Conservation (phyloP, 1,284 basidiomycete genomes). For the Spongiforma sp. region DNA sequence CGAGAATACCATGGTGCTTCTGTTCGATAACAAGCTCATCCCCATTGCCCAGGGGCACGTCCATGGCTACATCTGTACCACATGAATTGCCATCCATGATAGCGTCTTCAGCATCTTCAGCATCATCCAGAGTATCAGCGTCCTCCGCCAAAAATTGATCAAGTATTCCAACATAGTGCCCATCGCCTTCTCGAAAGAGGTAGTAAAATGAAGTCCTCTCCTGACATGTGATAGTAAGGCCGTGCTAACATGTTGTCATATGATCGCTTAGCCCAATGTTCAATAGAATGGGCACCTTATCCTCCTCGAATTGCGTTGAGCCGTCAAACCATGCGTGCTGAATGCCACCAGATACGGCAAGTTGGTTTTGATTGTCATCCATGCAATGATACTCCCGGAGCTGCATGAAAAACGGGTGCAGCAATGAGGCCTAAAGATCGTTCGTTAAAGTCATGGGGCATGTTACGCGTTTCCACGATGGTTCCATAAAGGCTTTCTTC, state of each 20-base stretch:
- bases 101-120: conserved; percentile 29
- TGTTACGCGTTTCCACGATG: conserved; percentile 36
- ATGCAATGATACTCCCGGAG: conserved; percentile 61
- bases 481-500: conserved; percentile 39
- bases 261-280: background rate
- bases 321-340: conserved; percentile 60
- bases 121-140: background rate
- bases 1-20: conserved; percentile 56
- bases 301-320: conserved; percentile 31
- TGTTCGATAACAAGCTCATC: conserved; percentile 33
- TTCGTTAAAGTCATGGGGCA: conserved; percentile 44
- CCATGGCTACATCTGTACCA: conserved; percentile 13
- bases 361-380: conserved; percentile 39
- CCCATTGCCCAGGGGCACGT: conserved; percentile 21
- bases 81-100: conserved; percentile 31
- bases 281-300: conserved; percentile 31
- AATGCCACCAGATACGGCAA: conserved; percentile 49
- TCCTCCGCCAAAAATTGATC: conserved; percentile 13
- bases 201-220: conserved; percentile 39
- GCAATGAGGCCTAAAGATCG: conserved; percentile 41
- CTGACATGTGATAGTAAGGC: conserved; percentile 28
- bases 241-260: conserved; percentile 25
- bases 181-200: conserved; percentile 37
- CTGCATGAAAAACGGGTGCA: conserved; percentile 56
- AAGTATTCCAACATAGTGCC: conserved; percentile 19